Conservation (phyloP, 78 protist genomes). For the Planoprotostelium fungivorum region DNA sequence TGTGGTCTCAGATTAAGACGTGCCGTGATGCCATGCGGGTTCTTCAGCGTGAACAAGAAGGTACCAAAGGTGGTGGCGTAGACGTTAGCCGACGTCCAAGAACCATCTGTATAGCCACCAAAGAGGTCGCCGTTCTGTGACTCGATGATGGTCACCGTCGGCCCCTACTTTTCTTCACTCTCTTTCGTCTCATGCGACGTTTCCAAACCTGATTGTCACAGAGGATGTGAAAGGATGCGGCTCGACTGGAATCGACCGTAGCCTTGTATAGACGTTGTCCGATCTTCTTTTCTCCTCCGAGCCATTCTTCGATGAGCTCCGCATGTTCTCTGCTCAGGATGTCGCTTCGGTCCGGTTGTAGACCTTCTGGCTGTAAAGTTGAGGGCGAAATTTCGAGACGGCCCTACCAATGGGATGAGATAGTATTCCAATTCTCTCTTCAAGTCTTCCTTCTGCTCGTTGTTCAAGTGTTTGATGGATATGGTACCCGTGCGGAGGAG, state of each 20-base stretch:
- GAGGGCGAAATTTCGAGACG: neutral
- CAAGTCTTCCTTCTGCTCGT: too few species aligned
- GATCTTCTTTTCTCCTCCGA: neutral
- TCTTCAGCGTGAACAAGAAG: neutral
- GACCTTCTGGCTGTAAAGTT: neutral
- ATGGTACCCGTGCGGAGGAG: neutral
- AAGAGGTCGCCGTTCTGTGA: neutral
- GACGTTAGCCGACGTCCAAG: neutral
- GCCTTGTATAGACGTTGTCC: neutral
- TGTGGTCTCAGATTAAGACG: too few species aligned
- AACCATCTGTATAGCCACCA: neutral
- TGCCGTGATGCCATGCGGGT: neutral
- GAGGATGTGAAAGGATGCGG: neutral
- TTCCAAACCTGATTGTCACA: neutral
- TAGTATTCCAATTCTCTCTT: too few species aligned
- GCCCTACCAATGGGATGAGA: neutral
- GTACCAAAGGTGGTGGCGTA: neutral
- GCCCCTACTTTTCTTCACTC: neutral
- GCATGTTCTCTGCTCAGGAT: neutral
- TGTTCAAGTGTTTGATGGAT: too few species aligned
- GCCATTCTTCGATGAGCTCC: neutral
- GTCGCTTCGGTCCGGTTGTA: too few species aligned
- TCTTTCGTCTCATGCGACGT: neutral
- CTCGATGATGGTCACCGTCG: neutral
- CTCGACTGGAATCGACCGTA: neutral